A percentile compares a stretch with the other conserved stretches of the same genome.
These are phyloP conservation scores for Ustilago loliicola DNA, from an alignment of 1,284 basidiomycete genomes.

Conservation along the genomic window DNA sequence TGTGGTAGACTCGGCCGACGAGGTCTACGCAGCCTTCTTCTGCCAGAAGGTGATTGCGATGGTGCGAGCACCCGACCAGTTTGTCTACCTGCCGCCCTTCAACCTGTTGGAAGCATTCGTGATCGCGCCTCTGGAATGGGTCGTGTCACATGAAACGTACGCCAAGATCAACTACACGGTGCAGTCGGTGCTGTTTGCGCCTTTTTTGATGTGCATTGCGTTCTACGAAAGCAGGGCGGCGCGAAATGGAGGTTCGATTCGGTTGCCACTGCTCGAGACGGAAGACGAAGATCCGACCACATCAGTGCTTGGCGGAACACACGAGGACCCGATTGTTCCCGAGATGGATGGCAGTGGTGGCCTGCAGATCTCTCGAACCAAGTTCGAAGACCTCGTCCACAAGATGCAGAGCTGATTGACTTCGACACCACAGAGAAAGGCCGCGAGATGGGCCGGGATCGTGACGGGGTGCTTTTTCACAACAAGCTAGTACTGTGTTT, in stretches of 20 bases:
- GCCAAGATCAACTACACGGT: conserved; percentile 50
- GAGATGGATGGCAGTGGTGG: conserved; percentile 48
- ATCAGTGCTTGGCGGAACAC: conserved; percentile 25
- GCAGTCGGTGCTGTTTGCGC: conserved; percentile 54
- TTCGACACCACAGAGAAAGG: neutral
- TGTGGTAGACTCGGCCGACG: conserved; percentile 58
- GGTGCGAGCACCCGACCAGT: conserved; percentile 80
- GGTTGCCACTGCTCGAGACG: conserved; percentile 30
- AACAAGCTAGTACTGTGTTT: neutral
- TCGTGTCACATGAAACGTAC: conserved; percentile 59
- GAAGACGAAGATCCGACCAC: conserved; percentile 27
- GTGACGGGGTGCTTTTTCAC: neutral
- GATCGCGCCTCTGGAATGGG: conserved; percentile 86
- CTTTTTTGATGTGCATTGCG: conserved; percentile 58
- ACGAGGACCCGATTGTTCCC: conserved; percentile 54
- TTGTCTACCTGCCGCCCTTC: conserved; percentile 75
- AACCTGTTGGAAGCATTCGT: conserved; percentile 87
- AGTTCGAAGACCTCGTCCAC: conserved; percentile 43
- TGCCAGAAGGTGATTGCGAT: conserved; percentile 64
- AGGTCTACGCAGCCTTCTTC: conserved; percentile 53
- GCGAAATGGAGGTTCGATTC: conserved; percentile 37
- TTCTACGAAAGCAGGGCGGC: conserved; percentile 55
- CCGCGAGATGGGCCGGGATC: neutral
- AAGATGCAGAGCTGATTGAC: conserved; percentile 25
- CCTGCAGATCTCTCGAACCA: conserved; percentile 45